Conservation (phyloP, 345 rosid species). For the Balakata baccata region DNA sequence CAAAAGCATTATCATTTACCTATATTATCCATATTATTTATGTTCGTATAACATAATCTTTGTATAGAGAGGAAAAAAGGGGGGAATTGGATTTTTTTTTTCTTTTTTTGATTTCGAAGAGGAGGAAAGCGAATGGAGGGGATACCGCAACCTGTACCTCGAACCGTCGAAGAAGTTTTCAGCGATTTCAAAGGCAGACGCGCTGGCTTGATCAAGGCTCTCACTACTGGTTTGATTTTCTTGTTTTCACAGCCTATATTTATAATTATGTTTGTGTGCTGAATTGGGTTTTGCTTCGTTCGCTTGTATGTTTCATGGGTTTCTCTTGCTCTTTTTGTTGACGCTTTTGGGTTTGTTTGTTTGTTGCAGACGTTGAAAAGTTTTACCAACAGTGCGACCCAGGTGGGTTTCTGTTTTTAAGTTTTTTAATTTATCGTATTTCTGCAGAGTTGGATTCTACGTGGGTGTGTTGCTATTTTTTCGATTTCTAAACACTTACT, state of each 20-base stretch:
- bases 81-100: not conserved
- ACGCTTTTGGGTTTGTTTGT: not conserved
- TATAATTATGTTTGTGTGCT: not conserved
- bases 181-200: conserved; percentile 90
- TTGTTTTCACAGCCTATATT: not conserved
- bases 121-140: conserved; percentile 51
- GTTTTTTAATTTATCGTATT: not conserved
- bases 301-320: not conserved
- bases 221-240: conserved; percentile 53
- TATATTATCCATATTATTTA: not conserved
- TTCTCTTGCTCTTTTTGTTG: not conserved
- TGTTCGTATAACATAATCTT: not conserved
- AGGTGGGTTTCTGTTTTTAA: conserved; percentile 50
- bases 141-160: conserved; percentile 63
- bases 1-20: not conserved
- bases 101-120: not conserved
- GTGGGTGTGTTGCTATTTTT: not conserved
- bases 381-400: conserved; percentile 97
- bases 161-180: conserved; percentile 94
- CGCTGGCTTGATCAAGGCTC: conserved; percentile 88
- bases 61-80: not conserved
- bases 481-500: not conserved
- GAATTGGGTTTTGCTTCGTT: not conserved
- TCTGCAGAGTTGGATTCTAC: not conserved
- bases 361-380: conserved; percentile 76